These are phyloP conservation scores for Colletotrichum abscissum DNA, from an alignment of 2,329 filamentous ascomycete species.

Conservation along the genomic window DNA sequence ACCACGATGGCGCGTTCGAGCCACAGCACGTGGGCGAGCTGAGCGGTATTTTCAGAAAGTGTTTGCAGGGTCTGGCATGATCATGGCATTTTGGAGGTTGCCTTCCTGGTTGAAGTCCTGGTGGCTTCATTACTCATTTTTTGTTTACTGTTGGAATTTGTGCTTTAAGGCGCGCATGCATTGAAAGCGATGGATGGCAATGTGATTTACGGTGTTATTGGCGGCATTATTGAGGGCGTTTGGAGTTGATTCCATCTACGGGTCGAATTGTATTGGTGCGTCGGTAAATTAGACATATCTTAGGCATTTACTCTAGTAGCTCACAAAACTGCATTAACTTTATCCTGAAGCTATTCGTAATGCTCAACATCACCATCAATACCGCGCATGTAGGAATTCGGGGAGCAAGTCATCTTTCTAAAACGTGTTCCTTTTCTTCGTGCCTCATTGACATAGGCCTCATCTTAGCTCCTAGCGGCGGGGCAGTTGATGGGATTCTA, in stretches of 20 bases:
- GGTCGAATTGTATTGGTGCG: background rate
- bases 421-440: background rate
- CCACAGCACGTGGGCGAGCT: conserved; percentile 37
- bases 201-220: background rate
- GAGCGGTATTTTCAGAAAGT: conserved; percentile 37
- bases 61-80: conserved; percentile 34
- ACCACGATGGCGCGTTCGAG: conserved; percentile 40
- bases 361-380: background rate
- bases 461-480: background rate
- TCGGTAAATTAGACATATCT: background rate
- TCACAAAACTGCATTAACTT: background rate
- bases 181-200: background rate
- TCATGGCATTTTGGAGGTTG: background rate
- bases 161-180: background rate
- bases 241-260: background rate
- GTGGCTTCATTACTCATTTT: background rate
- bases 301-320: background rate
- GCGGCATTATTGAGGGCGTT: background rate
- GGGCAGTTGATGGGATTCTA: background rate
- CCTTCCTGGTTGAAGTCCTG: background rate
- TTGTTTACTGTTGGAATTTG: background rate
- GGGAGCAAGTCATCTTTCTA: background rate
- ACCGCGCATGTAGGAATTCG: background rate
- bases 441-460: background rate
- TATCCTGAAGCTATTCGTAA: background rate